A percentile compares a stretch with the other conserved stretches of the same genome.
phyloP scores from a whole-genome alignment of 192 early-diverging fungal species.

The Glomus cerebriforme region DNA sequence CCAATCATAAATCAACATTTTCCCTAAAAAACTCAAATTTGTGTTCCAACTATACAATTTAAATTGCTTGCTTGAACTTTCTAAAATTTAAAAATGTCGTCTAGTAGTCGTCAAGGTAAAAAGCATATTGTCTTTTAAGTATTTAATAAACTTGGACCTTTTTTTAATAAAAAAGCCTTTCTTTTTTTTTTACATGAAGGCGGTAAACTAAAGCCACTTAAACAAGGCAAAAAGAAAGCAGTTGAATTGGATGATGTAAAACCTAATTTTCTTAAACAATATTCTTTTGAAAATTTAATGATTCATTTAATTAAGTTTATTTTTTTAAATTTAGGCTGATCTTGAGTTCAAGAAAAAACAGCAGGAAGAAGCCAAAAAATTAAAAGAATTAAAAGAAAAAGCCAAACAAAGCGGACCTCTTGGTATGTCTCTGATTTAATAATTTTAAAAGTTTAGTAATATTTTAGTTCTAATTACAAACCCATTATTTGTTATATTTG shows the following conservation, averaged over 20 bases:
- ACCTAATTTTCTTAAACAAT: not conserved
- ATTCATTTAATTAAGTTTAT: not conserved
- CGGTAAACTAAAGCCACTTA: constrained; percentile 84
- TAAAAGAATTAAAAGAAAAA: constrained; percentile 68
- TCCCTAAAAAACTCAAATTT: too few species aligned
- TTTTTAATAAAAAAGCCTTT: not conserved
- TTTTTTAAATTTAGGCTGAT: constrained; percentile 49
- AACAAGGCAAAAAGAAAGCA: constrained; percentile 65
- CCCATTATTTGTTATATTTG: not conserved
- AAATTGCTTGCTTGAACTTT: too few species aligned
- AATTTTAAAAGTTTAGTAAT: not conserved
- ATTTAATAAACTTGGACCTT: not conserved
- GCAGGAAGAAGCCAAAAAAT: constrained; percentile 68
- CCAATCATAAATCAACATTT: too few species aligned
- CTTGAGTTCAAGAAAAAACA: constrained; percentile 74
- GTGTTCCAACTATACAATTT: too few species aligned
- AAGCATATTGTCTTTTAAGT: not conserved
- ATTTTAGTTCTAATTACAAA: not conserved
- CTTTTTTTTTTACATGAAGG: constrained; percentile 41
- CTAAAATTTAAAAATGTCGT: not conserved
- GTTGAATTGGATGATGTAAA: constrained; percentile 60
- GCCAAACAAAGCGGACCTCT: constrained; percentile 59
- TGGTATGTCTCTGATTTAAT: constrained; percentile 37
- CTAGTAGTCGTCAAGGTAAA: constrained; percentile 21
- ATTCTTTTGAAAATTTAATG: not conserved